These are phyloP conservation scores for Nitzschia sp. DNA, from an alignment of 108 stramenopile genomes.

Conservation along the genomic window DNA sequence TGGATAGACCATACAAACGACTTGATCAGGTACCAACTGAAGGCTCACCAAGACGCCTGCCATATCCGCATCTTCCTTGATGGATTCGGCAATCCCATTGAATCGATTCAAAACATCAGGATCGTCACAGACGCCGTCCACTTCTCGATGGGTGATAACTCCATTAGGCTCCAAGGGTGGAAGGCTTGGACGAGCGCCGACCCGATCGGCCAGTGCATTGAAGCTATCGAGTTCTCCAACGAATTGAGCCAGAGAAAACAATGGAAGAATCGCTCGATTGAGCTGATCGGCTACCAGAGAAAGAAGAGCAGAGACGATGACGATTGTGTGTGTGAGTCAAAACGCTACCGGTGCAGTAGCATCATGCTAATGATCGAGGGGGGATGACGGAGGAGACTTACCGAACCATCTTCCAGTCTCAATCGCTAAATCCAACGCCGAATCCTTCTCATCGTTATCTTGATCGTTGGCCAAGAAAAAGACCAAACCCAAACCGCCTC, in stretches of 20 bases:
- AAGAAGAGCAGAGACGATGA: not conserved
- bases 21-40: conserved; percentile 39
- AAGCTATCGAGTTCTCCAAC: conserved; percentile 35
- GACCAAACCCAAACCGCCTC: not conserved
- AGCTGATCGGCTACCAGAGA: conserved; percentile 28
- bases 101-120: conserved; percentile 20
- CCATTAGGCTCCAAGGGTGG: not conserved
- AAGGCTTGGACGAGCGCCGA: conserved; percentile 4
- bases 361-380: no score
- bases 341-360: no score
- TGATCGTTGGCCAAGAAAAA: conserved; percentile 4
- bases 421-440: conserved; percentile 25
- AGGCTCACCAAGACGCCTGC: conserved; percentile 38
- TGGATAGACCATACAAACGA: conserved; percentile 38
- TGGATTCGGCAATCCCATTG: conserved; percentile 32
- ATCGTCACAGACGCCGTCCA: conserved; percentile 35
- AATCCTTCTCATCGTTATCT: conserved; percentile 1
- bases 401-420: conserved; percentile 44
- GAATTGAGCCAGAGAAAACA: conserved; percentile 47
- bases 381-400: conserved; percentile 6
- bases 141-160: conserved; percentile 32
- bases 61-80: conserved; percentile 40
- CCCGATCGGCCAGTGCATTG: conserved; percentile 22
- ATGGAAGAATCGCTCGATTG: conserved; percentile 39
- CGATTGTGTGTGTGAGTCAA: not conserved